Evolutionary conservation across 176 grass and related monocot genomes (phyloP).

Genomic region (Chrysopogon serrulatus): DNA sequence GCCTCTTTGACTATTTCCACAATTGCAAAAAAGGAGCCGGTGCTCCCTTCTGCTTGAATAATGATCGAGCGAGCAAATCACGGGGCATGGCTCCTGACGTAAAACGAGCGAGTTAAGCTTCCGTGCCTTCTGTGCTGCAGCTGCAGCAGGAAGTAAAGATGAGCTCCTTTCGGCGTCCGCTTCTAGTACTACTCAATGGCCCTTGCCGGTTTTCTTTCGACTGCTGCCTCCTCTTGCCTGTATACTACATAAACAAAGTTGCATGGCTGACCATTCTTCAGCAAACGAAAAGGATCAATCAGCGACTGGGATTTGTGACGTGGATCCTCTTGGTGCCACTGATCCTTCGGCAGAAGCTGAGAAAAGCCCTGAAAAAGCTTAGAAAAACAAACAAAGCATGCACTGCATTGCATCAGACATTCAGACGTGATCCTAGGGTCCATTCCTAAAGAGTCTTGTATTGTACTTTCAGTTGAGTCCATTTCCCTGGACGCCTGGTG

Average conservation of each 20-base stretch:
- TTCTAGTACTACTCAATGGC: neutral
- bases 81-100: neutral
- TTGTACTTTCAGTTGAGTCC: neutral
- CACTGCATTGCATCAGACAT: no score
- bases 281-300: neutral
- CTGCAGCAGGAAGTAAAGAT: neutral
- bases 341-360: neutral
- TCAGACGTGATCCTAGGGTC: neutral
- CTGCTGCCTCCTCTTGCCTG: neutral
- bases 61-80: neutral
- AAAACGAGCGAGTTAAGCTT: neutral
- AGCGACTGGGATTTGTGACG: neutral
- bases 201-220: neutral
- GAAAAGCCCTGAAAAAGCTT: neutral
- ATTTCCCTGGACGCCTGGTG: neutral
- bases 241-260: neutral
- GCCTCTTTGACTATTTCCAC: neutral
- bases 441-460: neutral
- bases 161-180: constrained; percentile 14
- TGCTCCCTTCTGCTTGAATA: neutral
- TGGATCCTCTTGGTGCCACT: neutral
- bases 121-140: neutral
- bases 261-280: neutral
- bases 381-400: neutral
- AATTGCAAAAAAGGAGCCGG: neutral